Evolutionary conservation across 2,329 filamentous ascomycete genomes (phyloP).

Genomic region (Cercospora berteroae): DNA sequence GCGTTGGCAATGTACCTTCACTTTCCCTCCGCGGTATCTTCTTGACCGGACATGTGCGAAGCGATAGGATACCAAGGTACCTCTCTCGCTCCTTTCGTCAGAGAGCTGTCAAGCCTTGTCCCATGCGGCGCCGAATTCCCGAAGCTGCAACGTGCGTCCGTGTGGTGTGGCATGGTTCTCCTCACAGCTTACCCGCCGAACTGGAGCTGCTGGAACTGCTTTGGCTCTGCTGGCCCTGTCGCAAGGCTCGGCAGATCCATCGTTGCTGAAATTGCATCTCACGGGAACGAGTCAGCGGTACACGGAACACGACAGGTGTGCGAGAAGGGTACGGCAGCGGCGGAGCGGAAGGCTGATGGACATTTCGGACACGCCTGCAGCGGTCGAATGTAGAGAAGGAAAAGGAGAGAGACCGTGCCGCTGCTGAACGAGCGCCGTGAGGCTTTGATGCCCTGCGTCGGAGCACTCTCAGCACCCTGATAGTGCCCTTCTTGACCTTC

Average conservation of each 20-base stretch:
- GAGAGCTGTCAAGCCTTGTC: neutral
- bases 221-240: neutral
- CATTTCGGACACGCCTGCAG: neutral
- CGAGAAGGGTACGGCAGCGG: neutral
- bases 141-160: constrained; percentile 2
- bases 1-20: neutral
- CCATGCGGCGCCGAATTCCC: constrained; percentile 2
- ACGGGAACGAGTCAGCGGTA: neutral
- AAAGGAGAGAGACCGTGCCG: neutral
- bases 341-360: constrained; percentile 6
- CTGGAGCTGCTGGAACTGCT: neutral
- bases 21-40: neutral
- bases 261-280: neutral
- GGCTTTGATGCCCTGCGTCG: neutral
- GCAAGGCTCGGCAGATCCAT: neutral
- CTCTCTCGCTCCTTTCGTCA: neutral
- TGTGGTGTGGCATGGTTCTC: constrained; percentile 11
- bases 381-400: neutral
- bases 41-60: neutral
- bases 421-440: neutral
- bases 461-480: neutral
- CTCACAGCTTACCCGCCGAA: constrained; percentile 9
- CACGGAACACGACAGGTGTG: neutral
- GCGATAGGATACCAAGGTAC: neutral
- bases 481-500: neutral